Evolutionary conservation across 441 rosid species (phyloP), one percentile per base, ranked within the genome.

Genomic region (Adansonia rubrostipa): DNA sequence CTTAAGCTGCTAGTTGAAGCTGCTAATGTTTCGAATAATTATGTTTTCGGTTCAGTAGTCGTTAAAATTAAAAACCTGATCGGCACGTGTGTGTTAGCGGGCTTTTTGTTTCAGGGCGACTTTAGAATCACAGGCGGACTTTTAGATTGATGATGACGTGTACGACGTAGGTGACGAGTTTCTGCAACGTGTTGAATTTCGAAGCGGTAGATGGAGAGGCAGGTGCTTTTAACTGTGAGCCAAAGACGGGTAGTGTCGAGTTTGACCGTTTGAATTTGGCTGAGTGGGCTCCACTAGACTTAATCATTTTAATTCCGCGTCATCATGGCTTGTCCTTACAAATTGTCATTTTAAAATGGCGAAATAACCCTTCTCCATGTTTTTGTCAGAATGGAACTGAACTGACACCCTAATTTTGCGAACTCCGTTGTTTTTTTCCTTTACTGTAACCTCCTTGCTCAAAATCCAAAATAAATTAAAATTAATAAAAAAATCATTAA

Each of bases 31-130:
- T 14, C 45, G 68, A 63, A 63, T 0, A 22, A 3, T 14, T 66
- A 1, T 42, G 24, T 66, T 17, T 9, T 22, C 20, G 11, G 45
- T 71, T 70, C 74, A 36, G 40, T 71, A 57, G 76, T 42, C 51
- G 67, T 58, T 58, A 58, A 40, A 42, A 15, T 76, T 76, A 56
- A 5, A 64, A 45, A 62, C 5, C 5, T 11, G 67, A 53, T 22
- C 7, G 73, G 20, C 77, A 54, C 77, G 76, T 44, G 77, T 63
- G 42, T 3, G 0, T 64, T 65, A 57, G 74, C 57, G 77, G 74
- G 74, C 20, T 42, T 75, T 62, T 19, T 28, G 51, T 42, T 67
- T 19, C 13, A 10, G 48, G 64, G 64, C 33, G n/a, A 14, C n/a
- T 65, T 40, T 50, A 40, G 24, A 50, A 14, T 50, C 44, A 70